A percentile compares a stretch with the other conserved stretches of the same genome.
phyloP scores from a whole-genome alignment of 768 basidiomycete genomes.

The Lactarius indigo region DNA sequence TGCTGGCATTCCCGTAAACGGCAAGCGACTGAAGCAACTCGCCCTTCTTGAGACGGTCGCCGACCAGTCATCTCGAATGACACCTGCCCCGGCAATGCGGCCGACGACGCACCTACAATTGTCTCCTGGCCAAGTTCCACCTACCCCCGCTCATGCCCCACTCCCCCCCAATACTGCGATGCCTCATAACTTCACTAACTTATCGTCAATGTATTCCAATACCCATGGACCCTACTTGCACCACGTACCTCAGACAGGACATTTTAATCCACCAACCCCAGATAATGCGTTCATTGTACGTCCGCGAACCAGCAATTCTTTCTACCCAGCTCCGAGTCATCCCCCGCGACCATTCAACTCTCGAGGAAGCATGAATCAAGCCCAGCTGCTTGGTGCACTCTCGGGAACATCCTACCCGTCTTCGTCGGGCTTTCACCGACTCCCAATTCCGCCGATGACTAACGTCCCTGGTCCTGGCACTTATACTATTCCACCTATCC shows the following conservation, averaged over 20 bases:
- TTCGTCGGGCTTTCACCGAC: constrained; percentile 11
- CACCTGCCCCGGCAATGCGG: constrained; percentile 33
- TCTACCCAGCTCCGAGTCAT: constrained; percentile 28
- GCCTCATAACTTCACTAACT: constrained; percentile 25
- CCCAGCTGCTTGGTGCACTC: constrained; percentile 45
- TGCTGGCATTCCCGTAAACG: constrained; percentile 50
- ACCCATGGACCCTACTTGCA: constrained; percentile 22
- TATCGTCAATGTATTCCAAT: constrained; percentile 28
- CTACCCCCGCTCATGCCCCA: constrained; percentile 4
- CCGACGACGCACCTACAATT: not conserved
- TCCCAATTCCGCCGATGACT: constrained; percentile 15
- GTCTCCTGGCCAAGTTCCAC: not conserved
- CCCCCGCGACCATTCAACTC: constrained; percentile 23
- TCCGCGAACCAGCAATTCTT: constrained; percentile 37
- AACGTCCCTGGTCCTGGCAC: constrained; percentile 2
- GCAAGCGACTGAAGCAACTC: constrained; percentile 64
- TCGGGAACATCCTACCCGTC: constrained; percentile 33
- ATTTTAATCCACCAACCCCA: constrained; percentile 18
- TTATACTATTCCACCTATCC: constrained; percentile 1
- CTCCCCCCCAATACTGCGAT: constrained; percentile 19
- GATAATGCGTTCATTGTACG: constrained; percentile 35
- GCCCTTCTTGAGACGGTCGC: constrained; percentile 70
- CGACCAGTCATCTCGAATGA: constrained; percentile 66
- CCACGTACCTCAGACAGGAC: constrained; percentile 20
- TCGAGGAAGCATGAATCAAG: constrained; percentile 51